Conservation (phyloP, 2,329 filamentous ascomycete genomes). For the Paracamarosporium sp. region DNA sequence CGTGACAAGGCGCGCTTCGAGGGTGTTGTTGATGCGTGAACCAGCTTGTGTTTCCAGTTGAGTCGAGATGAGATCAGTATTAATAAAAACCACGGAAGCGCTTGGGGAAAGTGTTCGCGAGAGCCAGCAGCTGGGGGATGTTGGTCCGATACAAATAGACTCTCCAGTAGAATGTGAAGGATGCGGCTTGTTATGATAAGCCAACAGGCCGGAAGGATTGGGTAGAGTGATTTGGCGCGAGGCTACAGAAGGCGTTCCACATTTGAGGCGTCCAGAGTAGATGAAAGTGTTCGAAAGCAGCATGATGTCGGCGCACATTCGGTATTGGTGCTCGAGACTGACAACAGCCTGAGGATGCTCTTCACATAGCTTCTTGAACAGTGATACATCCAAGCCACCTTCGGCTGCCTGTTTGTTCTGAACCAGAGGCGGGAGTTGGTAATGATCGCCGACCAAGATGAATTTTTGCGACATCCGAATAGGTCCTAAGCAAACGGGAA, state of each 20-base stretch:
- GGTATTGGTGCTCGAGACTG: constrained; percentile 93
- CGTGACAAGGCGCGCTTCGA: constrained; percentile 78
- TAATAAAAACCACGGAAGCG: constrained; percentile 82
- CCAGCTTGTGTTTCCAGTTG: constrained; percentile 73
- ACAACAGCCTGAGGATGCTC: constrained; percentile 86
- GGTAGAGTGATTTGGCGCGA: constrained; percentile 72
- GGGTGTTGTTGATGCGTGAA: constrained; percentile 84
- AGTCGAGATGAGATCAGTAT: constrained; percentile 78
- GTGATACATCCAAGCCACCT: constrained; percentile 87
- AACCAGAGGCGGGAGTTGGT: constrained; percentile 92
- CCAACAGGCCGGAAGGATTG: constrained; percentile 41
- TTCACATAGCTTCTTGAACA: constrained; percentile 94
- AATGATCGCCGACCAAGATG: constrained; percentile 94
- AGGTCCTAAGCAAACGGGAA: constrained; percentile 92
- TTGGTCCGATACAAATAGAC: constrained; percentile 59
- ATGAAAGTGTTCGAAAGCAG: constrained; percentile 89
- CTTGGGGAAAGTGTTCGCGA: constrained; percentile 72
- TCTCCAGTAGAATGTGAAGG: constrained; percentile 12
- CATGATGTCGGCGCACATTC: constrained; percentile 99
- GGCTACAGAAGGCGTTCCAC: constrained; percentile 80
- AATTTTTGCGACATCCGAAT: constrained; percentile 93
- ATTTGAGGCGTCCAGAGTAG: constrained; percentile 88
- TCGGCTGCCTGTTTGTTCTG: constrained; percentile 87
- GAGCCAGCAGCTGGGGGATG: constrained; percentile 72
- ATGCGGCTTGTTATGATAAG: constrained; percentile 39